Conservation (phyloP, 371 early-diverging fungal genomes). For the Actinomucor elegans region DNA sequence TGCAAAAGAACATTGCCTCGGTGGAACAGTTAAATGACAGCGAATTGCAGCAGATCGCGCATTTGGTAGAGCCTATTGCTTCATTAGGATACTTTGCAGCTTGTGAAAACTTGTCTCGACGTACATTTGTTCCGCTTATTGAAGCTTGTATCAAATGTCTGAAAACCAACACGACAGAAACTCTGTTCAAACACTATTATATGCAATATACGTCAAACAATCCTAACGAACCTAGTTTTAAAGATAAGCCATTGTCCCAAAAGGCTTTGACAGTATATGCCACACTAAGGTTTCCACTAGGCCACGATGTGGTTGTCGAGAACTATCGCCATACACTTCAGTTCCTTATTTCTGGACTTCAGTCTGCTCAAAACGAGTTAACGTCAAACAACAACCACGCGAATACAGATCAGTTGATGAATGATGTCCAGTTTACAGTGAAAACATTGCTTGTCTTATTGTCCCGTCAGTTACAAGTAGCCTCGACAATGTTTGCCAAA, state of each 20-base stretch:
- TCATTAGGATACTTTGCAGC: slow-evolving; percentile 43
- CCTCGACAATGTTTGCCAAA: slow-evolving; percentile 11
- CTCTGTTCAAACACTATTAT: slow-evolving; percentile 18
- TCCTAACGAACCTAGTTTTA: slow-evolving; percentile 3
- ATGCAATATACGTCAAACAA: slow-evolving; percentile 10
- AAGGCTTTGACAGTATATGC: slow-evolving; percentile 42
- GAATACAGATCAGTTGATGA: slow-evolving; percentile 28
- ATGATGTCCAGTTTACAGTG: slow-evolving; percentile 38
- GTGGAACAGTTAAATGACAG: not conserved
- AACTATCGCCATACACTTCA: slow-evolving; percentile 17
- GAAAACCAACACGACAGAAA: not conserved
- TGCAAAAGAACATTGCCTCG: slow-evolving; percentile 5
- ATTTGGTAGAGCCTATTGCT: slow-evolving; percentile 36
- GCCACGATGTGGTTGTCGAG: slow-evolving; percentile 23
- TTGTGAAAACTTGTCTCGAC: slow-evolving; percentile 41
- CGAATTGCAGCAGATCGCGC: slow-evolving; percentile 21
- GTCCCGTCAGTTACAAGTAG: slow-evolving; percentile 26
- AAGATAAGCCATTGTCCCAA: slow-evolving; percentile 29
- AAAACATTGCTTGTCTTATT: slow-evolving; percentile 45
- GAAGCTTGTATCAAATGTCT: slow-evolving; percentile 27
- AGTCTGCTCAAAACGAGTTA: slow-evolving; percentile 9
- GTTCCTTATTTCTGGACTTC: slow-evolving; percentile 20
- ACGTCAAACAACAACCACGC: not conserved
- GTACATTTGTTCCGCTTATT: slow-evolving; percentile 45
- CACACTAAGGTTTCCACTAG: slow-evolving; percentile 41